These are phyloP conservation scores for Solanum virginianum DNA, from an alignment of 257 asterid species.

Conservation along the genomic window DNA sequence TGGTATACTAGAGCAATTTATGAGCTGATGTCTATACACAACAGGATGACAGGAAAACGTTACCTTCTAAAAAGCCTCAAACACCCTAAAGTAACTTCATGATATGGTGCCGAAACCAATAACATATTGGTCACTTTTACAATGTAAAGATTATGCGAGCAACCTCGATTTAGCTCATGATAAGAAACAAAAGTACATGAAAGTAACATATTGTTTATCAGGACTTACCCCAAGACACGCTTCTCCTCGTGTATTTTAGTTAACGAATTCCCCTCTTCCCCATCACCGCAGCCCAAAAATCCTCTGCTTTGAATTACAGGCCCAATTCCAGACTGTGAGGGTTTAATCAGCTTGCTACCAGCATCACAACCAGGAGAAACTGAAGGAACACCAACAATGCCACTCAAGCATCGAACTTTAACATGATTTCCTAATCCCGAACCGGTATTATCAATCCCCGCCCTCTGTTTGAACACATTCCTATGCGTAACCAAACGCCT, in stretches of 20 bases:
- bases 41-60: not conserved
- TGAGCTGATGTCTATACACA: not conserved
- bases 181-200: not conserved
- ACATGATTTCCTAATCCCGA: constrained; percentile 2
- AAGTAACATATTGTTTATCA: not conserved
- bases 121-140: not conserved
- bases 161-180: not conserved
- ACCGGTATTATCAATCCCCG: not conserved
- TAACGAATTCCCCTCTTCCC: constrained; percentile 50
- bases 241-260: constrained; percentile 67
- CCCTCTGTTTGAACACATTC: constrained; percentile 16
- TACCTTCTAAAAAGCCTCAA: not conserved
- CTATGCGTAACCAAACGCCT: constrained; percentile 29
- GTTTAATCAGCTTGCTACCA: constrained; percentile 2
- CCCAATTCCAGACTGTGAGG: not conserved
- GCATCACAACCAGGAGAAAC: constrained; percentile 4
- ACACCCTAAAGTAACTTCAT: not conserved
- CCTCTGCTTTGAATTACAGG: constrained; percentile 39
- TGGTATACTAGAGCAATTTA: not conserved
- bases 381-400: constrained; percentile 26
- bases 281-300: constrained; percentile 87
- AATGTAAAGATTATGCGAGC: not conserved
- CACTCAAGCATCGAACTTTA: constrained; percentile 39
- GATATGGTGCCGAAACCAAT: not conserved
- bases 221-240: constrained; percentile 63